phyloP scores from a whole-genome alignment of 805 yeast species.

The Starmerella apicola region DNA sequence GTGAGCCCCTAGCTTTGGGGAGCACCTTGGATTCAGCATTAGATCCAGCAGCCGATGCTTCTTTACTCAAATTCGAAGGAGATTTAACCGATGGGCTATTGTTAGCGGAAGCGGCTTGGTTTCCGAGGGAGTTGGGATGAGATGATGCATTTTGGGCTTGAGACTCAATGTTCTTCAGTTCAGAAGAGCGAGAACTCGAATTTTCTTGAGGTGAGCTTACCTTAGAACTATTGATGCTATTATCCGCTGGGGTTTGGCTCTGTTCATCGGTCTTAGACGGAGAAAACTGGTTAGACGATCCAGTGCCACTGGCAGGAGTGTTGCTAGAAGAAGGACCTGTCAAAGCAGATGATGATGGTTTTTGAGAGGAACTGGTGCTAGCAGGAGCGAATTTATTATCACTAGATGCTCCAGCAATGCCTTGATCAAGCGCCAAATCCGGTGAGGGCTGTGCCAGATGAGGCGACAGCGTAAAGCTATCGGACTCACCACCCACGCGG shows the following conservation, averaged over 20 bases:
- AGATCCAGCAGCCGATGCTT: not conserved
- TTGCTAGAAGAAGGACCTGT: not conserved
- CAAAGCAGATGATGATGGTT: not conserved
- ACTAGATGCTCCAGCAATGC: not conserved
- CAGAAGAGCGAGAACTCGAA: not conserved
- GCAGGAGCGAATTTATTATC: not conserved
- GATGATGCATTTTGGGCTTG: not conserved
- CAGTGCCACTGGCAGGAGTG: not conserved
- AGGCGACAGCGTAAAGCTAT: constrained; percentile 18
- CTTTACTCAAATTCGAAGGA: not conserved
- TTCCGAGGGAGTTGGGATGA: not conserved
- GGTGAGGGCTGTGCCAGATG: constrained; percentile 18
- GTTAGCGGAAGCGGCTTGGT: not conserved
- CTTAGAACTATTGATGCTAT: not conserved
- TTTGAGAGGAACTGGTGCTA: no score
- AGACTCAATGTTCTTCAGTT: no score
- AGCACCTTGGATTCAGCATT: not conserved
- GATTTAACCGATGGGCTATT: no score
- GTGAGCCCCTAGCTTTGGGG: not conserved
- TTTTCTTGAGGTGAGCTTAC: not conserved
- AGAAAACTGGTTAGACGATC: not conserved
- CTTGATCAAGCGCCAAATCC: not conserved
- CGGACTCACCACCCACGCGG: constrained; percentile 21
- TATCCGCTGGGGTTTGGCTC: not conserved
- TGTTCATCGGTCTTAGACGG: not conserved